Base-by-base conservation (phyloP, 192 early-diverging fungal species). In the Funneliformis mosseae region DNA sequence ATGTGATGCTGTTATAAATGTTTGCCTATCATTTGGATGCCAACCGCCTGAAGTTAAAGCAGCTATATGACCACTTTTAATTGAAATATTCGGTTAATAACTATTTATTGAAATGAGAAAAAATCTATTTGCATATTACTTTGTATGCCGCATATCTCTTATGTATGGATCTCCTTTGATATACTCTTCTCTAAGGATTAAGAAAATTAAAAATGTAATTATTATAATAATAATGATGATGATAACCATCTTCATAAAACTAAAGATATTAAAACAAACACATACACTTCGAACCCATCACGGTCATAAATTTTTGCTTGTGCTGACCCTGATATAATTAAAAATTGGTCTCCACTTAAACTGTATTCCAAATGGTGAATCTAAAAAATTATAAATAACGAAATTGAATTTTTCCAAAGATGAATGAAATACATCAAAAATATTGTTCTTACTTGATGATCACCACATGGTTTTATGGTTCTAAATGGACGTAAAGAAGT, bases 111-210 rank as follows among this genome's bases (percentile, higher is more conserved):
- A 38, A 67, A 33, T 33, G 7, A 67, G 33, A 38, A 33, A 8
- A 18, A 9, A 41, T 8, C 11, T 38, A 6, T n/a, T n/a, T 66
- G 63, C 21, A 70, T 42, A 23, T 38, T 79, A 91, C 78, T 83
- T 89, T 48, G 95, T 96, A 48, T 94, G 83, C 21, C 96, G 88
- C 85, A 95, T 87, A 81, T 99, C 97, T 12, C 93, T 88, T 46
- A 99, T 92, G 81, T 99, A 99, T 77, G 94, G 94, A 82, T 99
- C 97, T 39, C 97, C 97, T 78, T 97, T 97, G 74, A 89, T 86
- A 70, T 89, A 96, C 78, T 96, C 94, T 12, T 80, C 83, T 23
- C 78, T 79, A 71, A 43, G 38, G 39, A 8, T 75, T 10, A 39
- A 39, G 14, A 50, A 21, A 61, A 41, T 43, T 18, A 76, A 61